These are phyloP conservation scores for Diaporthe helianthi DNA, from an alignment of 2,329 filamentous ascomycete genomes.

Conservation along the genomic window DNA sequence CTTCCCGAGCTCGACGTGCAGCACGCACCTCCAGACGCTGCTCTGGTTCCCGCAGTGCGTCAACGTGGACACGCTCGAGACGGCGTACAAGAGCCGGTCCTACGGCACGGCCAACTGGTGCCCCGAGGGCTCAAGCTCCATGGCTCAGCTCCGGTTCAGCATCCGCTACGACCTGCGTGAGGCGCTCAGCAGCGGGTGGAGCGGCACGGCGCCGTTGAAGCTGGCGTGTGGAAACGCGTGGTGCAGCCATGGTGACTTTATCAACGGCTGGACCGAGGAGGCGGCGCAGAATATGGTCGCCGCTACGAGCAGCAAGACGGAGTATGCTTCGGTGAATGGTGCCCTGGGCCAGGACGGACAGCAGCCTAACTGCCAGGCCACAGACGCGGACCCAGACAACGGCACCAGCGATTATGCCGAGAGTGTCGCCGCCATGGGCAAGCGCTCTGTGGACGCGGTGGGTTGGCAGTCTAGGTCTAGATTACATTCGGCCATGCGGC, in stretches of 20 bases:
- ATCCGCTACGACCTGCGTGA: slow-evolving; percentile 52
- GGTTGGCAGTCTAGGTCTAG: slow-evolving; percentile 12
- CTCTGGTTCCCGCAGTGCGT: slow-evolving; percentile 55
- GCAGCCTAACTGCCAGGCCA: slow-evolving; percentile 45
- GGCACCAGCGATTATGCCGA: slow-evolving; percentile 50
- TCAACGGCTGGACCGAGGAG: slow-evolving; percentile 54
- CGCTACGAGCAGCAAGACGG: slow-evolving; percentile 41
- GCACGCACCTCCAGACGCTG: slow-evolving; percentile 66
- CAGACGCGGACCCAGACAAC: slow-evolving; percentile 48
- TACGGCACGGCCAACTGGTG: slow-evolving; percentile 47
- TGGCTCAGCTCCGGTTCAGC: slow-evolving; percentile 52
- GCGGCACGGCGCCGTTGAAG: slow-evolving; percentile 47
- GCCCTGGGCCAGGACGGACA: slow-evolving; percentile 43
- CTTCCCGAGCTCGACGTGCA: slow-evolving; percentile 73
- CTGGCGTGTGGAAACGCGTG: slow-evolving; percentile 48
- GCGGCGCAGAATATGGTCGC: slow-evolving; percentile 50
- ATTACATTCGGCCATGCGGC: background rate
- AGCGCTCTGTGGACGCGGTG: background rate
- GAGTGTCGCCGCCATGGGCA: slow-evolving; percentile 42
- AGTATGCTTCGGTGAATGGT: slow-evolving; percentile 45
- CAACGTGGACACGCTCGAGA: slow-evolving; percentile 41
- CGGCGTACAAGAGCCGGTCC: slow-evolving; percentile 40
- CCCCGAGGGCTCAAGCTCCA: slow-evolving; percentile 48
- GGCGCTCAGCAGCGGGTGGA: slow-evolving; percentile 48
- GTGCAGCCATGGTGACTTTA: slow-evolving; percentile 54